Conservation (phyloP, 176 grass and related monocot genomes). For the Tillandsia fasciculata region DNA sequence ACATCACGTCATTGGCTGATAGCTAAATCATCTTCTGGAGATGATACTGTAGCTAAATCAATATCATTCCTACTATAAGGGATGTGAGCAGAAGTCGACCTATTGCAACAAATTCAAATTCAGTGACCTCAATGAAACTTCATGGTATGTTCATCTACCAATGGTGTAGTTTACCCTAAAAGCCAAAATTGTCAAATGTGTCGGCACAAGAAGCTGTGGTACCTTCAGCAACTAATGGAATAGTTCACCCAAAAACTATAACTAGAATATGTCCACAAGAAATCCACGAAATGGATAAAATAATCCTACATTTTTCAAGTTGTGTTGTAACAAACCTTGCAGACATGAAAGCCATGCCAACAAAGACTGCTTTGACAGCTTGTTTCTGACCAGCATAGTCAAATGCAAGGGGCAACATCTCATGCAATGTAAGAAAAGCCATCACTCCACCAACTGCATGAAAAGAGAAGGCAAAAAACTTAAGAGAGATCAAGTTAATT, state of each 20-base stretch:
- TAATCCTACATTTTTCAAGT: background rate
- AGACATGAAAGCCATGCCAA: slow-evolving; percentile 99
- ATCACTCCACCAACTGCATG: slow-evolving; percentile 87
- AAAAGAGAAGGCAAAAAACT: slow-evolving; percentile 3
- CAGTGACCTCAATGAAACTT: too few relatives aligned
- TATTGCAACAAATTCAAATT: too few relatives aligned
- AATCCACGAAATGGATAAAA: background rate
- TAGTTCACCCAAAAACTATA: background rate
- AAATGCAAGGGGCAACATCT: slow-evolving; percentile 96
- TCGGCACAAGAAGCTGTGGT: too few relatives aligned
- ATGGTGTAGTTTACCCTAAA: too few relatives aligned
- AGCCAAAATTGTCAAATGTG: too few relatives aligned
- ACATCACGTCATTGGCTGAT: too few relatives aligned
- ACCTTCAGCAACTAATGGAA: too few relatives aligned
- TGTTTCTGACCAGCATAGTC: slow-evolving; percentile 95
- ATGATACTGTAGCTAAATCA: too few relatives aligned
- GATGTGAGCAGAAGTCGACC: too few relatives aligned
- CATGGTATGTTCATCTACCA: too few relatives aligned
- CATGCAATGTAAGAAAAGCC: slow-evolving; percentile 98
- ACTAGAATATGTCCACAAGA: background rate
- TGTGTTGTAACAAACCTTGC: slow-evolving; percentile 45
- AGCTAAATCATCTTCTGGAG: too few relatives aligned
- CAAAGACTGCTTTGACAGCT: slow-evolving; percentile 90
- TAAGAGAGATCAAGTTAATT: slow-evolving; percentile 10
- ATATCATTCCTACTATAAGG: too few relatives aligned